phyloP scores from a whole-genome alignment of 257 asterid species.

The Rhazya stricta region DNA sequence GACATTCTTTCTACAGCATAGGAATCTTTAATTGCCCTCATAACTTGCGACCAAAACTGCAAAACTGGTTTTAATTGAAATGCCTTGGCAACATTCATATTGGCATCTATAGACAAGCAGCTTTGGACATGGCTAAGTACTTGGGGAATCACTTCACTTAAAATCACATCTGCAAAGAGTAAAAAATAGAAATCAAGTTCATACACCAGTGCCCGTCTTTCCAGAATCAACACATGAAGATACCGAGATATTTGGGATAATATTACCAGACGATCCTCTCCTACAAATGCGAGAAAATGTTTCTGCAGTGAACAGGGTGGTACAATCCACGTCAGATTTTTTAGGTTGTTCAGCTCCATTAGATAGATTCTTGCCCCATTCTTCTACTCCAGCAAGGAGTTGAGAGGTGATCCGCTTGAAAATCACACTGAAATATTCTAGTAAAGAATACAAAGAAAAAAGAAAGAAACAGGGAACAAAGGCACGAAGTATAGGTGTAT shows the following conservation, averaged over 20 bases:
- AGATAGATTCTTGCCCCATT: conserved; percentile 44
- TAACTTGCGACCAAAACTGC: conserved; percentile 67
- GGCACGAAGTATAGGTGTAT: background rate
- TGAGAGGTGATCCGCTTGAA: conserved; percentile 61
- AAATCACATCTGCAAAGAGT: conserved; percentile 60
- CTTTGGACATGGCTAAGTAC: conserved; percentile 51
- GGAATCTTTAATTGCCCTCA: conserved; percentile 72
- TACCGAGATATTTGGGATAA: conserved; percentile 15
- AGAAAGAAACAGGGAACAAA: conserved; percentile 7
- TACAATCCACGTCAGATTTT: conserved; percentile 29
- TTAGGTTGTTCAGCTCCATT: conserved; percentile 27
- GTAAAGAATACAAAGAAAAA: conserved; percentile 33
- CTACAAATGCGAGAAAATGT: conserved; percentile 76
- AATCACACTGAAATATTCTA: conserved; percentile 53
- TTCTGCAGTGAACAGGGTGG: conserved; percentile 62
- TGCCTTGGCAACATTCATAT: conserved; percentile 29
- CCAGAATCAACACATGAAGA: conserved; percentile 15
- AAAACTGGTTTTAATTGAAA: conserved; percentile 54
- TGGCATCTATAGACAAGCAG: conserved; percentile 38
- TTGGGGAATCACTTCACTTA: conserved; percentile 58
- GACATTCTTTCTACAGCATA: conserved; percentile 88
- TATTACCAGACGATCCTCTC: conserved; percentile 84
- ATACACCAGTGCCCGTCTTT: background rate
- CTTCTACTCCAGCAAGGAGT: conserved; percentile 70
- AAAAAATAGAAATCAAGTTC: conserved; percentile 7